Base-by-base conservation (phyloP, 768 basidiomycete genomes). In the Fomitopsis serialis region DNA sequence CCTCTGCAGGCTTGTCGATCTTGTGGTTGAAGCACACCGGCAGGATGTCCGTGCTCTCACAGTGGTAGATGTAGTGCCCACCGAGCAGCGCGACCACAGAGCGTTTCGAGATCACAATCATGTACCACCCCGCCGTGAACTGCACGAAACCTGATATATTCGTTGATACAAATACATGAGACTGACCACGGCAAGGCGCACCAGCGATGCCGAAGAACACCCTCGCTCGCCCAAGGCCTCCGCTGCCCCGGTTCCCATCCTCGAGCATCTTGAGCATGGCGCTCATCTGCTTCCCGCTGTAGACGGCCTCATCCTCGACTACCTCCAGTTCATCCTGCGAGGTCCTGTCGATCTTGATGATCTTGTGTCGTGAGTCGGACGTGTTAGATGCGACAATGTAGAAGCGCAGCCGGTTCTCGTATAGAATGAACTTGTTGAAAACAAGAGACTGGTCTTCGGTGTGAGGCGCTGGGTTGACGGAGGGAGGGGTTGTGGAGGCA, bases 101-200 rank as follows among this genome's bases (percentile, higher is more conserved):
- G 40, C 94, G 83, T 66, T 95, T 92, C 45, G 89, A 82, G 58
- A 98, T 85, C 21, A 93, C 70, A 47, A 99, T 81, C 81, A 98
- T 85, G 68, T 98, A 98, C 89, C 92, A 98, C 9, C 94, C 92
- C 1, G 93, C 88, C 2, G 94, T 97, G 67, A 98, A 98, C 42
- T 82, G 81, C 52, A 98, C 84, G 64, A 99, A 98, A 0, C 96
- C 96, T 89, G 45, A 12, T 27, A 27, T 19, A 43, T 56, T 48
- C n/a, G 29, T 50, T 12, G 32, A 22, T 50, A 50, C 48, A 34
- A 34, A 21, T 8, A 17, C 15, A 32, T 24, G 15, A 42, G 2
- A 13, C 35, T 24, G 35, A 36, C 22, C 44, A 23, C 40, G 32
- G 11, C 29, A n/a, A 12, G 23, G 52, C 78, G 47, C 56, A 87